Percentiles rank a stretch among this genome's conserved stretches.
Evolutionary conservation across 2,329 filamentous ascomycete species (phyloP).

Genomic region (Metarhizium humberi): DNA sequence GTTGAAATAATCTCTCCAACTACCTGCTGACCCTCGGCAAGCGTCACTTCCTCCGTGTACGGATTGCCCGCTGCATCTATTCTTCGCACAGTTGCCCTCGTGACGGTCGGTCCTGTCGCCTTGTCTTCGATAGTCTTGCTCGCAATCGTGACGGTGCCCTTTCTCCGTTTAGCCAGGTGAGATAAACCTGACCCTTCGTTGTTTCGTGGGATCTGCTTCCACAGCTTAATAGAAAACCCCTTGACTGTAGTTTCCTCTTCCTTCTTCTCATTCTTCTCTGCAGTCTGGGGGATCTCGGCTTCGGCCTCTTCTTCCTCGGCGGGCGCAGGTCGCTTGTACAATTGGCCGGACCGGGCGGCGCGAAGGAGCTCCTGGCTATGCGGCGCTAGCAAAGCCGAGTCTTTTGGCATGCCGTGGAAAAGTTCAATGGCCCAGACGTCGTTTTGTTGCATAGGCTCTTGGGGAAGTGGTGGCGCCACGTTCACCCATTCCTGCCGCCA

Average conservation of each 20-base stretch:
- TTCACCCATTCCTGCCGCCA: constrained; percentile 68
- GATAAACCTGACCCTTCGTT: constrained; percentile 43
- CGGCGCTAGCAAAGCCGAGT: constrained; percentile 65
- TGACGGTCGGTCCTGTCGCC: constrained; percentile 46
- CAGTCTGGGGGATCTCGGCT: constrained; percentile 27
- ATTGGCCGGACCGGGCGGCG: constrained; percentile 65
- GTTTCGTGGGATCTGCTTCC: constrained; percentile 54
- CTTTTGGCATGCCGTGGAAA: constrained; percentile 74
- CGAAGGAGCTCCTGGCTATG: constrained; percentile 77
- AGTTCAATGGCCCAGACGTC: constrained; percentile 68
- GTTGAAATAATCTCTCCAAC: constrained; percentile 72
- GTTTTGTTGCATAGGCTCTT: constrained; percentile 54
- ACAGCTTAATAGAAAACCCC: constrained; percentile 47
- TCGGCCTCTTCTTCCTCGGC: constrained; percentile 51
- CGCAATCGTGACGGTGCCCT: constrained; percentile 49
- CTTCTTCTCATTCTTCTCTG: constrained; percentile 49
- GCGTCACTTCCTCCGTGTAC: constrained; percentile 74
- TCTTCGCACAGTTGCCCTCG: constrained; percentile 71
- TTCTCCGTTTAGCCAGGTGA: constrained; percentile 52
- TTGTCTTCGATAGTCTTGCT: constrained; percentile 39
- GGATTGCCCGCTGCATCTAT: constrained; percentile 72
- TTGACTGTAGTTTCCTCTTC: constrained; percentile 49
- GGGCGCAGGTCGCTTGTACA: constrained; percentile 64
- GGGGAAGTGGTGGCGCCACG: constrained; percentile 54
- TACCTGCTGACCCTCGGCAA: constrained; percentile 68